Base-by-base conservation (phyloP, 495 filamentous ascomycete species). In the Daldinia decipiens region DNA sequence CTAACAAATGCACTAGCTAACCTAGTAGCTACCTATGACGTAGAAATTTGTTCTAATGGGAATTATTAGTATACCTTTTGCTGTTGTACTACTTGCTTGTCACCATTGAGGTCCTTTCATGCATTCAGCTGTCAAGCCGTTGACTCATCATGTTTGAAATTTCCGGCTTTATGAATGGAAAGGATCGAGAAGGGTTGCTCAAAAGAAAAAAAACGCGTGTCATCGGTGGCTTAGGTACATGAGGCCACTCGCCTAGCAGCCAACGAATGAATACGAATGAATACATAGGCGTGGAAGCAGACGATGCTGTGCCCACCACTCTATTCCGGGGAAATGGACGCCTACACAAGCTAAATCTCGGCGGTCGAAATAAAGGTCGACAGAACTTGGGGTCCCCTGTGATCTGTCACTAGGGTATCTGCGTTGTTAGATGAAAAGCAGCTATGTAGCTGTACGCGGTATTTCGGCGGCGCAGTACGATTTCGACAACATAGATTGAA, bases 181-280 rank as follows among this genome's bases (percentile, higher is more conserved):
- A 59, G 56, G 36, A 59, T 24, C 17, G 31, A 61, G 32, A 54
- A 45, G 29, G 24, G 19, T 67, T 21, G 17, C 8, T 29, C 29
- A 62, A 43, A n/a, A n/a, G n/a, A n/a, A n/a, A n/a, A n/a, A n/a
- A 62, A 69, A 73, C 70, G 65, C 70, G 70, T 65, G 70, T 73
- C 65, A 36, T 73, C 65, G 29, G 65, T 51, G 70, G 70, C 70
- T 73, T 29, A 62, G 61, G 32, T 60, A 27, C 36, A 26, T 40
- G 19, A 40, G 21, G 17, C 8, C 19, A 12, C 34, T 36, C 39
- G 31, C 32, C 52, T 27, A 50, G 40, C 43, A 36, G 55, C 59
- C 38, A 62, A 67, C 54, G 43, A 40, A 36, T 19, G 5, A 39
- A 53, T 24, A 53, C 50, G 50, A 53, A 29, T n/a, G 9, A 53